Percentiles rank a stretch among this genome's conserved stretches.
Conservation (phyloP, 2,329 filamentous ascomycete genomes). For the Neopestalotiopsis rosae region DNA sequence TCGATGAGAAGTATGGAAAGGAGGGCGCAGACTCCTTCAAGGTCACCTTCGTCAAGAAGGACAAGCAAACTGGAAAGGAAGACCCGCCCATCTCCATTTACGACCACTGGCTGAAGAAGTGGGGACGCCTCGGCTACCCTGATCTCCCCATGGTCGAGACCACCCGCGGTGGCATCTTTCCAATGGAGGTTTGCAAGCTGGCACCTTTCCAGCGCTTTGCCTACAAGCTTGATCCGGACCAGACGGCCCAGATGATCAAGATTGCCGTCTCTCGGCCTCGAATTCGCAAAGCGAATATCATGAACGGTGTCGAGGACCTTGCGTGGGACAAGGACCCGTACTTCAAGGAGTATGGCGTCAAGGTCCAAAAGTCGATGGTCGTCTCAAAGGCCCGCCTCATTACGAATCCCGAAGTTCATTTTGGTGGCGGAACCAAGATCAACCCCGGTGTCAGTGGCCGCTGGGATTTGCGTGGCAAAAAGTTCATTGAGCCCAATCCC, state of each 20-base stretch:
- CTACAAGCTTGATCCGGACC: slow-evolving; percentile 63
- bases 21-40: slow-evolving; percentile 56
- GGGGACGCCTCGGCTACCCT: slow-evolving; percentile 53
- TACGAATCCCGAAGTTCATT: slow-evolving; percentile 72
- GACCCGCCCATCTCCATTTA: slow-evolving; percentile 44
- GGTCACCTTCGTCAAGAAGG: slow-evolving; percentile 60
- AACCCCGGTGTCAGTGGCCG: slow-evolving; percentile 73
- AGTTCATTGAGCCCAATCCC: slow-evolving; percentile 72
- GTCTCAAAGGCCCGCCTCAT: slow-evolving; percentile 74
- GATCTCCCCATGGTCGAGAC: slow-evolving; percentile 64
- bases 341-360: slow-evolving; percentile 75
- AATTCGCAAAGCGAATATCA: slow-evolving; percentile 71
- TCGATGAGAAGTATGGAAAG: slow-evolving; percentile 45
- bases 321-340: slow-evolving; percentile 73
- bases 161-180: slow-evolving; percentile 59
- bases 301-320: slow-evolving; percentile 69
- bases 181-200: slow-evolving; percentile 64
- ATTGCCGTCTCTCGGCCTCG: slow-evolving; percentile 82
- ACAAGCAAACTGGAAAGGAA: slow-evolving; percentile 38
- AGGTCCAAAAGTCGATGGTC: slow-evolving; percentile 69
- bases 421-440: slow-evolving; percentile 57
- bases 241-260: slow-evolving; percentile 89
- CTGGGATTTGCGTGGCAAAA: slow-evolving; percentile 86
- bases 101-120: slow-evolving; percentile 62
- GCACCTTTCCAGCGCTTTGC: slow-evolving; percentile 63